Conservation (phyloP, 441 rosid species). For the Gossypium trilobum region DNA sequence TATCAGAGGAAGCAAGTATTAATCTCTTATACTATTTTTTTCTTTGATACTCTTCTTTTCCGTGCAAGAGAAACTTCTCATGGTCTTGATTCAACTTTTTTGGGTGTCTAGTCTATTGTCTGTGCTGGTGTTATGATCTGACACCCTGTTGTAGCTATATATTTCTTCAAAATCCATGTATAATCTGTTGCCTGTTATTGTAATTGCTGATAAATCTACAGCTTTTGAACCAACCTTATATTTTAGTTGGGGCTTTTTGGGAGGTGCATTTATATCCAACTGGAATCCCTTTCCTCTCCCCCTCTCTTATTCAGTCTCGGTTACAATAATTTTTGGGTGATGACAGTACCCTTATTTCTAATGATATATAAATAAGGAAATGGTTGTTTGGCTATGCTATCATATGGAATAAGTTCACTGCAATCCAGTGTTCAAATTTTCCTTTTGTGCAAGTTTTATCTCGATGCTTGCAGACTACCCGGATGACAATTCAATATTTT, state of each 20-base stretch:
- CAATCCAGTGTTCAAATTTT: not conserved
- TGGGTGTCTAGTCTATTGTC: not conserved
- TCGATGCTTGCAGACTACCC: not conserved
- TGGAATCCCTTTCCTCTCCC: not conserved
- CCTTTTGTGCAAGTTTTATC: not conserved
- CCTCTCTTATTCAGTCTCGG: not conserved
- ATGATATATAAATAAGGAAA: not conserved
- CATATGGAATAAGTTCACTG: not conserved
- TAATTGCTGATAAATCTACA: not conserved
- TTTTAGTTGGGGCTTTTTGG: not conserved
- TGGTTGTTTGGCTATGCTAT: not conserved
- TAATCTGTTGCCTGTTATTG: not conserved
- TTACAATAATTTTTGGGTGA: not conserved
- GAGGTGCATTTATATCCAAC: not conserved
- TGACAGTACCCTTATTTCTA: not conserved
- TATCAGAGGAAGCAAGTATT: not conserved
- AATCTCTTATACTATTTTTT: not conserved
- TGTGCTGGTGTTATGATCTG: not conserved
- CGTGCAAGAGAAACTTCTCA: not conserved
- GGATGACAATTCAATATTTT: not conserved
- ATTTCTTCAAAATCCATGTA: not conserved
- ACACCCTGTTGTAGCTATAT: not conserved
- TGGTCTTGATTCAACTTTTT: conserved; percentile 1
- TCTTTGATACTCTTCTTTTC: not conserved
- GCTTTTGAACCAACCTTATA: not conserved